phyloP scores from a whole-genome alignment of 1,284 basidiomycete species.

The Lentinula novae-zelandiae region DNA sequence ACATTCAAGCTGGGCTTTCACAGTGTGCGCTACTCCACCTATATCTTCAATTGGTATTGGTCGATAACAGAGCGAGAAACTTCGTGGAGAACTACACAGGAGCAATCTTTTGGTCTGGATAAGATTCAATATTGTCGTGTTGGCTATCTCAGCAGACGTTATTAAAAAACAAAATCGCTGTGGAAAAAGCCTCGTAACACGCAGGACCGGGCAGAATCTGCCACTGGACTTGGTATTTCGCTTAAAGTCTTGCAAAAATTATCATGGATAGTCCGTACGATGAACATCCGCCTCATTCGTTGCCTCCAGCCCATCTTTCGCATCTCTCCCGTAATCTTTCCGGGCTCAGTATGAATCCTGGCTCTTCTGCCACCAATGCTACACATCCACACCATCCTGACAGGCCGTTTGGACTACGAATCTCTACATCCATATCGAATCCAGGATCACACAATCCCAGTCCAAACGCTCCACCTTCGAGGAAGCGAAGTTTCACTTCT shows the following conservation, averaged over 20 bases:
- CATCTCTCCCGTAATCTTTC: slow-evolving; percentile 6
- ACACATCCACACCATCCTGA: slow-evolving; percentile 23
- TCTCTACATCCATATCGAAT: slow-evolving; percentile 14
- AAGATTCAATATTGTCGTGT: slow-evolving; percentile 1
- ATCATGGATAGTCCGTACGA: slow-evolving; percentile 22
- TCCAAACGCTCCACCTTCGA: slow-evolving; percentile 7
- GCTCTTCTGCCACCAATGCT: slow-evolving; percentile 11
- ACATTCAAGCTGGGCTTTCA: slow-evolving; percentile 7
- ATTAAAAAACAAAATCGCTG: not conserved
- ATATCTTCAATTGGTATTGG: not conserved
- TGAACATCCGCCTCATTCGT: slow-evolving; percentile 30
- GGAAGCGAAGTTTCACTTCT: slow-evolving; percentile 12
- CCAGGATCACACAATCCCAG: slow-evolving; percentile 4
- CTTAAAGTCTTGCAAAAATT: slow-evolving; percentile 41
- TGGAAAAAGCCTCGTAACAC: not conserved
- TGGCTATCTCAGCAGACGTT: not conserved
- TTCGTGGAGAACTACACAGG: not conserved
- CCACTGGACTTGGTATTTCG: not conserved
- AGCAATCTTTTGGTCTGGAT: slow-evolving; percentile 5
- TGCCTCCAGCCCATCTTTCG: slow-evolving; percentile 25
- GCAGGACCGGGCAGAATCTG: not conserved
- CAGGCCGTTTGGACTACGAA: slow-evolving; percentile 18
- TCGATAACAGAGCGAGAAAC: not conserved
- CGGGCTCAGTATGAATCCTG: slow-evolving; percentile 1
- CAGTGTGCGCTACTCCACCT: not conserved